Evolutionary conservation across 75 land plant species (phyloP), one percentile per base, ranked within the genome.

Genomic region (Azolla pinnata): DNA sequence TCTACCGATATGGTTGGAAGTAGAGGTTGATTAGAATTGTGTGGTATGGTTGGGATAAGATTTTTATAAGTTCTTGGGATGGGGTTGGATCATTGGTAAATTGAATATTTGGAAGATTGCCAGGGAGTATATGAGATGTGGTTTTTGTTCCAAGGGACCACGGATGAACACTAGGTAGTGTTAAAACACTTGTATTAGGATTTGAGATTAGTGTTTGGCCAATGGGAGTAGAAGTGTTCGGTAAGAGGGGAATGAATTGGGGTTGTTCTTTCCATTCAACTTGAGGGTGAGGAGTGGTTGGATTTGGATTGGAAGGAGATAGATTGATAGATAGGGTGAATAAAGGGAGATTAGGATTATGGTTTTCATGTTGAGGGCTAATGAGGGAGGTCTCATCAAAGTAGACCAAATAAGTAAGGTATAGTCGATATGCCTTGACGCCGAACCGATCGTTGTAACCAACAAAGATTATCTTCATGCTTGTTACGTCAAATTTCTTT

Each of bases 401-500:
- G 12, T 35, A 35, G 12, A 35, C 12, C 5, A 12, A 35, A 12
- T 5, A 12, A 12, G 40, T 12, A 35, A 35, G 12, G 40, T 35
- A 35, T 12, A 35, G 12, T 12, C 40, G 5, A 12, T 35, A 35
- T 5, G 40, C 40, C 40, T 35, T 35, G 10, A 35, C 40, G 5
- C 40, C 40, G 5, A 35, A 12, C 12, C 46, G 20, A 20, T 35
- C 8, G 53, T n/a, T n/a, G n/a, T n/a, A n/a, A n/a, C n/a, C n/a
- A n/a, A n/a, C n/a, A n/a, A n/a, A n/a, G n/a, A n/a, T 60, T 14
- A 50, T 57, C n/a, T 38, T 60, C 17, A 42, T 9, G 52, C 46
- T 60, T 34, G 47, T 70, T 12, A 57, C 59, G 31, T 69, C 67
- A 17, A 64, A 16, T 44, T 75, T 75, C 33, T 48, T 59, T 16